Evolutionary conservation across 768 basidiomycete genomes (phyloP).

Genomic region (Chalciporus chontae): DNA sequence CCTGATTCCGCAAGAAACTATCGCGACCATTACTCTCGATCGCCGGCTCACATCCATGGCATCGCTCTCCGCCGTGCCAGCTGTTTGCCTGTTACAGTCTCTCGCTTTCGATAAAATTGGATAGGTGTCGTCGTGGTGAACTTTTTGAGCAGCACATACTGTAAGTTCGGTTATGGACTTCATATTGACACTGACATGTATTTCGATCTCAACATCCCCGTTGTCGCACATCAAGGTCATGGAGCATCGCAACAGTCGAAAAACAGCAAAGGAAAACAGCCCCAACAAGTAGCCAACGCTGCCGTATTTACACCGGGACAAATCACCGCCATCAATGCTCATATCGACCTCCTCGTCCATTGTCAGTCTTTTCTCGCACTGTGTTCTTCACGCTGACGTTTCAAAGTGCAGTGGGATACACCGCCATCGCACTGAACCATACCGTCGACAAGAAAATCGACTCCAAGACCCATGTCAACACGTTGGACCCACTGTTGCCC

Average conservation of each 20-base stretch:
- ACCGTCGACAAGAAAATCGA: constrained; percentile 70
- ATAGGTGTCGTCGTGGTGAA: too few relatives aligned
- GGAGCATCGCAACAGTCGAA: constrained; percentile 16
- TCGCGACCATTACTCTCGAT: too few relatives aligned
- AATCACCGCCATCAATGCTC: constrained; percentile 53
- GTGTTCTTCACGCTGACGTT: constrained; percentile 1
- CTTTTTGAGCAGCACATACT: too few relatives aligned
- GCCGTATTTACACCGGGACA: constrained; percentile 52
- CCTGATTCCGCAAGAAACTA: too few relatives aligned
- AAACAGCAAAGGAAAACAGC: constrained; percentile 28
- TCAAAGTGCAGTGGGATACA: constrained; percentile 71
- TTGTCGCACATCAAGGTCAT: constrained; percentile 27
- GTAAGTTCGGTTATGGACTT: too few relatives aligned
- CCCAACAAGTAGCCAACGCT: constrained; percentile 34
- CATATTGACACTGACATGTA: constrained; percentile 50
- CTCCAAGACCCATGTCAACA: constrained; percentile 64
- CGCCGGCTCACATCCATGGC: too few relatives aligned
- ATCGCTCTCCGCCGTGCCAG: too few relatives aligned
- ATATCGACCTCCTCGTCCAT: constrained; percentile 68
- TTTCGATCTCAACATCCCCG: constrained; percentile 65
- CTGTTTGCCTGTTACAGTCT: too few relatives aligned
- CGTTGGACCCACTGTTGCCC: constrained; percentile 53
- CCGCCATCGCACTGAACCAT: constrained; percentile 75
- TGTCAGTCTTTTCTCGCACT: constrained; percentile 42
- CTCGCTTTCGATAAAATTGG: too few relatives aligned